Conservation (phyloP, 2,329 filamentous ascomycete species). For the Hypoxylon sp. region DNA sequence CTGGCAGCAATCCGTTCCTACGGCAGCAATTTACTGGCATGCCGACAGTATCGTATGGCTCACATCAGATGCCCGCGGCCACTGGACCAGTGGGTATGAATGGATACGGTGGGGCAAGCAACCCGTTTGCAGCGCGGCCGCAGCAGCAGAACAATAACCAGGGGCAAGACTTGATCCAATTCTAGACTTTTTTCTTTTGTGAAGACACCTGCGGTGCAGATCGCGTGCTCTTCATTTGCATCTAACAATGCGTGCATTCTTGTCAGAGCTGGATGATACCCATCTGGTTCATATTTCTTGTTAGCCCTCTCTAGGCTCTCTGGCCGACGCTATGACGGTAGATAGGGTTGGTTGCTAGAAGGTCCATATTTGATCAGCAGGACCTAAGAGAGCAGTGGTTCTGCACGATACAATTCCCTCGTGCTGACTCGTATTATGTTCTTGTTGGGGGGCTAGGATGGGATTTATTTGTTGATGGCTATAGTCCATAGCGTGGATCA, state of each 20-base stretch:
- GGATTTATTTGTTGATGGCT: constrained; percentile 35
- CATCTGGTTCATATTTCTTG: constrained; percentile 29
- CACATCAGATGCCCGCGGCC: constrained; percentile 66
- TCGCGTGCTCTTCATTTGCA: constrained; percentile 30
- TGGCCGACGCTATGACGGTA: constrained; percentile 30
- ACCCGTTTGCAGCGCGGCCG: constrained; percentile 71
- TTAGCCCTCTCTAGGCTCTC: constrained; percentile 23
- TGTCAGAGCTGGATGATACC: constrained; percentile 39
- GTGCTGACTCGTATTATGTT: constrained; percentile 22
- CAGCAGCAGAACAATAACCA: constrained; percentile 65
- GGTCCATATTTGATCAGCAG: constrained; percentile 31
- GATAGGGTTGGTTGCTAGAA: constrained; percentile 27
- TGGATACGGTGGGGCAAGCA: constrained; percentile 62
- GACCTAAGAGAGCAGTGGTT: constrained; percentile 22
- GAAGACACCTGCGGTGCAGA: constrained; percentile 28
- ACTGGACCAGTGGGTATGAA: constrained; percentile 72
- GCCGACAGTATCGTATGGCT: constrained; percentile 71
- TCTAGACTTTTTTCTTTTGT: constrained; percentile 59
- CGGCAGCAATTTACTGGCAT: constrained; percentile 86
- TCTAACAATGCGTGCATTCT: constrained; percentile 34
- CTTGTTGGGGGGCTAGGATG: constrained; percentile 16
- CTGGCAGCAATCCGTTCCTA: constrained; percentile 91
- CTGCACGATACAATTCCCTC: constrained; percentile 16
- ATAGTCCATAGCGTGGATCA: constrained; percentile 34
- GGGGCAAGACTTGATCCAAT: constrained; percentile 74